Evolutionary conservation across 306 rosid species (phyloP), one percentile per base, ranked within the genome.

Genomic region (Lablab purpureus): DNA sequence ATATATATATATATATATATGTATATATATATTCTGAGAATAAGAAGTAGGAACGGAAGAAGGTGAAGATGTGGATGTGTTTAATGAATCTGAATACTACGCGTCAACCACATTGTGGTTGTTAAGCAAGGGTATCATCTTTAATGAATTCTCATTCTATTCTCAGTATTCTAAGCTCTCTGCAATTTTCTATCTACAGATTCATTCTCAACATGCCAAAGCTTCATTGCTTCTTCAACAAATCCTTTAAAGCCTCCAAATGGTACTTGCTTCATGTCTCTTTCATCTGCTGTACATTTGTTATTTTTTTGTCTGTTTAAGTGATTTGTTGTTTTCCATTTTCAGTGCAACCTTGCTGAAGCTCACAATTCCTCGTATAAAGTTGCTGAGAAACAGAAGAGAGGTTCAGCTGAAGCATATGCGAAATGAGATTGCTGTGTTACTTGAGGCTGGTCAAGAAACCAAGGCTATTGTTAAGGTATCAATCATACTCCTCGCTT

Each of bases 391-490:
- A 85, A 94, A 94, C 85, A 90, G 89, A 82, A 88, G 97, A 82
- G 99, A 92, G 81, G 80, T 84, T 82, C 99, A 92, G 84, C 40
- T 94, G 55, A 94, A 78, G 84, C 94, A 92, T 82, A 92, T 92
- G 99, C 92, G 99, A 7, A 89, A 89, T 0, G 97, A 92, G 27
- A 88, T 94, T 82, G 94, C 97, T 79, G 92, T 92, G 89, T 92
- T 94, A 80, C 99, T 94, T 79, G 97, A 92, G 86, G 91, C 95
- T 69, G 97, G 99, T 73, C 97, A 94, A 85, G 97, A 94, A 85
- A 97, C 97, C 81, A 94, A 97, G 2, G 99, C 99, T 75, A 89
- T 93, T 5, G 87, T 94, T 72, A 85, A 97, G 89, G 97, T 92
- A 87, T 63, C 11, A 3, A 17, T 63, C 4, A 63, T 63, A 17